Base-by-base conservation (phyloP, 2,329 filamentous ascomycete species). In the Chaetomiaceae sp. region DNA sequence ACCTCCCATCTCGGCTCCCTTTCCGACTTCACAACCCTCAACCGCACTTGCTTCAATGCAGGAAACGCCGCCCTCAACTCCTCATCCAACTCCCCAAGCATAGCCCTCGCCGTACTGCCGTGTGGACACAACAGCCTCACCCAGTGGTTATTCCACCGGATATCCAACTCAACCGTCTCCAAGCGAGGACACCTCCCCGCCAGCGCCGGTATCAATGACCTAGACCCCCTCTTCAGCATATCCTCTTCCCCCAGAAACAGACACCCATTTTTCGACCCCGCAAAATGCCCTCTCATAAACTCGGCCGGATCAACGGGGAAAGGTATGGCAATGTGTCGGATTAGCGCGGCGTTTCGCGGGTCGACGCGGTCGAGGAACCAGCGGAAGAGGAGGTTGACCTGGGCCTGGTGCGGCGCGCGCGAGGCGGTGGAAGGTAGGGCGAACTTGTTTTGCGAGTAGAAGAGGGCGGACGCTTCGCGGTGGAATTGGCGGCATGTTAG, bases 281-380 rank as follows among this genome's bases (percentile, higher is more conserved):
- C 17, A 22, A 38, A 20, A 22, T 43, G 39, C 3, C 38, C 5
- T 29, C 14, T 15, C 23, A 50, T 15, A n/a, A 31, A 7, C 6
- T 29, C 20, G 8, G 12, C 9, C 11, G 49, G 38, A 17, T 45
- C 37, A 6, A 50, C 38, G 3, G 50, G 56, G 34, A 58, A 58
- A 6, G 56, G 56, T 4, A 56, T n/a, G 33, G 17, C 38, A 20
- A 58, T 43, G 22, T 51, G 54, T 8, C 47, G 53, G 15, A 59
- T 11, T n/a, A 23, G 27, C 23, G 47, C 29, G 11, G 54, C 29
- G 37, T 59, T 59, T 36, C 52, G 49, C 6, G 42, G 23, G 2
- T 52, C 58, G 38, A 60, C 45, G 20, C 48, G 43, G 54, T 57
- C 56, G n/a, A 59, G 47, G 45, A 59, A 60, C 33, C 47, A 36